Percentiles rank a stretch among this genome's conserved stretches.
phyloP scores from a whole-genome alignment of 148 eudicot genomes.

The Agrostemma githago region DNA sequence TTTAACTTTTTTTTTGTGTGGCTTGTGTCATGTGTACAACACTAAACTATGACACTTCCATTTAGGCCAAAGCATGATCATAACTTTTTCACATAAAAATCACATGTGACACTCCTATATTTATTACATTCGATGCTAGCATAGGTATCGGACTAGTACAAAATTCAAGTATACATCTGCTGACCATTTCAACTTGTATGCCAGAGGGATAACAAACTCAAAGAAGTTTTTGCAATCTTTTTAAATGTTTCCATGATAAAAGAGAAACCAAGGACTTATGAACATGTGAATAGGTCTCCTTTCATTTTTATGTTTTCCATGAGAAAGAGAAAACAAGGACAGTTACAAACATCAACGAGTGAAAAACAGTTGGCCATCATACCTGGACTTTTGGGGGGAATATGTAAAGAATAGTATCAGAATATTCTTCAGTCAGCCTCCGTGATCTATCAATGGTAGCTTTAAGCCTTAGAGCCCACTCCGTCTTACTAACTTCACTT shows the following conservation, averaged over 20 bases:
- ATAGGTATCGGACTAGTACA: not conserved
- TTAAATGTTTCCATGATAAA: not conserved
- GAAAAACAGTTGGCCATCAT: not conserved
- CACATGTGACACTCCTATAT: not conserved
- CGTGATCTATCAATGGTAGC: constrained; percentile 95
- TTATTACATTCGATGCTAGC: not conserved
- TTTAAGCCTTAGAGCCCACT: constrained; percentile 92
- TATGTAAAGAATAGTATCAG: constrained; percentile 79
- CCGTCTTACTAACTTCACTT: constrained; percentile 73
- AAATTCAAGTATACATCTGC: not conserved
- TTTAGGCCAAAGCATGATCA: not conserved
- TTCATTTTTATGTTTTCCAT: not conserved
- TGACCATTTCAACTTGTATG: not conserved
- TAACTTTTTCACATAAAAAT: not conserved
- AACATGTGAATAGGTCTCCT: not conserved
- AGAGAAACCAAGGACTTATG: not conserved
- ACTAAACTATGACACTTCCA: not conserved
- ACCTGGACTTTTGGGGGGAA: constrained; percentile 88
- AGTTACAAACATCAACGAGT: not conserved
- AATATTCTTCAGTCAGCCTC: constrained; percentile 87
- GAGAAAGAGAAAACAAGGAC: not conserved
- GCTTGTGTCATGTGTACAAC: not conserved
- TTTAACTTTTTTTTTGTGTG: not conserved
- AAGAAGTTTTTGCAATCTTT: not conserved
- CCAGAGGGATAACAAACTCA: not conserved